Base-by-base conservation (phyloP, 2,329 filamentous ascomycete genomes). In the Teratosphaeria viscida region DNA sequence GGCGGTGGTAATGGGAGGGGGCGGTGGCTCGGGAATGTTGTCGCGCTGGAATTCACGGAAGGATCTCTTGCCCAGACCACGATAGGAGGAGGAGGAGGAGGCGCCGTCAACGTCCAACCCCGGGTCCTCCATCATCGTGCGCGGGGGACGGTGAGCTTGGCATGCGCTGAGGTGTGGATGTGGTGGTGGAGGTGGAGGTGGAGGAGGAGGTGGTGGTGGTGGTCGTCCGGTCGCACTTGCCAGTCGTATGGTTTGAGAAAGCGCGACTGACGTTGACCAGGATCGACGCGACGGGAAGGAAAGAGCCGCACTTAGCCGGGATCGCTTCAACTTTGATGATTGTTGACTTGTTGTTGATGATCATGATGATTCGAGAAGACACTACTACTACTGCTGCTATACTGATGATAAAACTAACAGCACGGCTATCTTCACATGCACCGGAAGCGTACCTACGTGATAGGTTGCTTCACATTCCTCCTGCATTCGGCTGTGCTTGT, bases 101-200 rank as follows among this genome's bases (percentile, higher is more conserved):
- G 23, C 1, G 23, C 23, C 16, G 47, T 58, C 57, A 39, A 55
- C 19, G 47, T 58, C 57, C 57, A 58, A 55, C 10, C 39, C 39
- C 37, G 56, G 52, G 26, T 35, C 34, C n/a, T 32, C 56, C 56
- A 57, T 57, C 12, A 57, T 57, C 12, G n/a, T 43, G 54, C 23
- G 29, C 29, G 29, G n/a, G 34, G 3, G 54, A 11, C 1, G 4
- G 19, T 29, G 29, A n/a, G 54, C 7, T 19, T 19, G 8, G 43
- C 43, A 49, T 49, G 10, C 43, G 43, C 32, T 32, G 29, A 32
- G 23, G 23, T 23, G 23, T 23, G 23, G 19, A 10, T 54, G 29
- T 54, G 19, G 3, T 14, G n/a, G 23, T 26, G 52, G 26, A 27
- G 29, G 54, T 56, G 23, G 23, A 23, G 23, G 23, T 23, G 23